phyloP scores from a whole-genome alignment of 192 early-diverging fungal genomes.

The Linnemannia exigua region DNA sequence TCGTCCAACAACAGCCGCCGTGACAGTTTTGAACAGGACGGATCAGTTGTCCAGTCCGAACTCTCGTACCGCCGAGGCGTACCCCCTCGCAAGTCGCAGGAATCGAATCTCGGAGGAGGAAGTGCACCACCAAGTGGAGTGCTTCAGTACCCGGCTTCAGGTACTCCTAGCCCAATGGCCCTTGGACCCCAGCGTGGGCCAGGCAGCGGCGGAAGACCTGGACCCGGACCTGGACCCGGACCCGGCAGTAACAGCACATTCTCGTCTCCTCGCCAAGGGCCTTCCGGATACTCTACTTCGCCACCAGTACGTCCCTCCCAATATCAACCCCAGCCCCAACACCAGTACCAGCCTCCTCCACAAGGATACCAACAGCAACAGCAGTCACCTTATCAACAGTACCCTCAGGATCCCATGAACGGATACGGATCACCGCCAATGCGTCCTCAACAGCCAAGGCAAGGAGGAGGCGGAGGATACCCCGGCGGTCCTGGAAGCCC shows the following conservation, averaged over 20 bases:
- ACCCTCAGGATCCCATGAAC: constrained; percentile 13
- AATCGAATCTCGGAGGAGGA: constrained; percentile 6
- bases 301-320: constrained; percentile 9
- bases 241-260: constrained; percentile 15
- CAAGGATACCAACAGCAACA: neutral
- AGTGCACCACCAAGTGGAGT: neutral
- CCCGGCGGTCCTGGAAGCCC: neutral
- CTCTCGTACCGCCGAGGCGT: neutral
- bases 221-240: neutral
- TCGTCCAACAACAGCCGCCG: neutral
- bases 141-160: neutral
- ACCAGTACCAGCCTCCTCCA: constrained; percentile 11
- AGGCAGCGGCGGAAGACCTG: neutral
- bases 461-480: neutral
- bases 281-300: constrained; percentile 11
- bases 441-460: neutral
- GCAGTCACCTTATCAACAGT: neutral
- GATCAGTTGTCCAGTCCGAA: constrained; percentile 20
- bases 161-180: constrained; percentile 11
- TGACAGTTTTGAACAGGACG: constrained; percentile 14
- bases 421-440: constrained; percentile 18
- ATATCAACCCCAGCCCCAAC: constrained; percentile 18
- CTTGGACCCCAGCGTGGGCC: constrained; percentile 9
- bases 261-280: constrained; percentile 34
- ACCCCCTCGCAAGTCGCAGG: constrained; percentile 11